Base-by-base conservation (phyloP, 768 basidiomycete species). In the Clitopilus passeckerianus region DNA sequence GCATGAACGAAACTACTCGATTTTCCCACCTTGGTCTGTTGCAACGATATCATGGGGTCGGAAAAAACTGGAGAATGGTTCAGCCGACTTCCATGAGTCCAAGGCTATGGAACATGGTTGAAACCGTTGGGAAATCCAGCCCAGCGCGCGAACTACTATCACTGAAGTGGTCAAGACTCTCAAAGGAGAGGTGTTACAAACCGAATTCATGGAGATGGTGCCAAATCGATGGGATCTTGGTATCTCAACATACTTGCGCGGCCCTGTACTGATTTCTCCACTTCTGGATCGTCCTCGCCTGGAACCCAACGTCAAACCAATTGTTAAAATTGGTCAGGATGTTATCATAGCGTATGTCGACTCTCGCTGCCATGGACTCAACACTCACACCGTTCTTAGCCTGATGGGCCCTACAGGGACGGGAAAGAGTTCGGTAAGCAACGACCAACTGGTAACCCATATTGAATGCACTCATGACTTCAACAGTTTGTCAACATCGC, bases 321-420 rank as follows among this genome's bases (percentile, higher is more conserved):
- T 41, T 3, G n/a, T 50, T 5, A 9, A 7, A 5, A 50, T n/a
- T 10, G 54, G 34, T 15, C 15, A 34, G 16, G 67, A 68, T 44
- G 59, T 65, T 16, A 61, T 67, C 37, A 67, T 69, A 54, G 64
- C 64, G 66, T 69, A 60, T 58, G 65, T 63, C 0, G 12, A 5
- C 23, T 43, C 34, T 52, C 18, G 41, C 16, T 14, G n/a, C 52
- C 18, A 14, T 14, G 33, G 24, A 15, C 23, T 52, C 18, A 46
- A 14, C 43, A 34, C 43, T 50, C 43, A 52, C 27, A 60, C 24
- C n/a, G n/a, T n/a, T 60, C 15, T 15, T 34, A 70, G 71, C 15
- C 46, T 71, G 4, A 71, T 72, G 69, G 71, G 71, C 0, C 66
- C 66, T 1, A 72, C 69, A 5, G 70, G 71, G 53, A 65, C 69